Conservation (phyloP, 257 asterid genomes). For the Capsicum rhomboideum region DNA sequence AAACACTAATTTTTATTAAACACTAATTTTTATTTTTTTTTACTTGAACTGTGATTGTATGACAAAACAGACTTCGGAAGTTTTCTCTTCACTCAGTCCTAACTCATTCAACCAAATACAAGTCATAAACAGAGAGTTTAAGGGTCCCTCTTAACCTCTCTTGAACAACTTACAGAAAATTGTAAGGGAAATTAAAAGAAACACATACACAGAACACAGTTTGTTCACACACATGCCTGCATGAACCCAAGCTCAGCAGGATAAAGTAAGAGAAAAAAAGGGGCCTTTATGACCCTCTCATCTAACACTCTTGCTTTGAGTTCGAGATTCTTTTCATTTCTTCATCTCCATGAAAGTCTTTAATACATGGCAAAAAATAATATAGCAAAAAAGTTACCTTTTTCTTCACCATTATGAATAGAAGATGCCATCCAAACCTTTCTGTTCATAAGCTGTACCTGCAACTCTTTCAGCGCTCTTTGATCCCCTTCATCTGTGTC, state of each 20-base stretch:
- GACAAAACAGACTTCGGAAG: neutral
- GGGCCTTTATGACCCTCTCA: neutral
- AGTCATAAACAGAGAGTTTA: neutral
- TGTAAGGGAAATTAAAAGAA: neutral
- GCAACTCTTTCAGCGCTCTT: conserved; percentile 37
- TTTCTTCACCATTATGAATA: conserved; percentile 82
- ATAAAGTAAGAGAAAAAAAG: neutral
- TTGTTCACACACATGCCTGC: neutral
- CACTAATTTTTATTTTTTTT: neutral
- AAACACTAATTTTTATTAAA: neutral
- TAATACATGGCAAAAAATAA: neutral
- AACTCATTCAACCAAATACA: neutral
- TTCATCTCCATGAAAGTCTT: neutral
- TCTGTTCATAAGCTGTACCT: conserved; percentile 38
- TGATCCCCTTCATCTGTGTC: conserved; percentile 24
- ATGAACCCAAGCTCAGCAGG: neutral
- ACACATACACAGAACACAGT: neutral
- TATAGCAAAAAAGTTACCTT: conserved; percentile 31
- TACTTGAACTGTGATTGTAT: neutral
- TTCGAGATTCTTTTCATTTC: neutral
- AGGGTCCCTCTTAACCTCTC: neutral
- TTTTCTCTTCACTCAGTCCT: neutral
- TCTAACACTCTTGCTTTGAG: neutral
- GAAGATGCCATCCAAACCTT: conserved; percentile 98
- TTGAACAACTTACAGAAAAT: neutral